phyloP scores from a whole-genome alignment of 345 rosid species.

The Salix brachista region DNA sequence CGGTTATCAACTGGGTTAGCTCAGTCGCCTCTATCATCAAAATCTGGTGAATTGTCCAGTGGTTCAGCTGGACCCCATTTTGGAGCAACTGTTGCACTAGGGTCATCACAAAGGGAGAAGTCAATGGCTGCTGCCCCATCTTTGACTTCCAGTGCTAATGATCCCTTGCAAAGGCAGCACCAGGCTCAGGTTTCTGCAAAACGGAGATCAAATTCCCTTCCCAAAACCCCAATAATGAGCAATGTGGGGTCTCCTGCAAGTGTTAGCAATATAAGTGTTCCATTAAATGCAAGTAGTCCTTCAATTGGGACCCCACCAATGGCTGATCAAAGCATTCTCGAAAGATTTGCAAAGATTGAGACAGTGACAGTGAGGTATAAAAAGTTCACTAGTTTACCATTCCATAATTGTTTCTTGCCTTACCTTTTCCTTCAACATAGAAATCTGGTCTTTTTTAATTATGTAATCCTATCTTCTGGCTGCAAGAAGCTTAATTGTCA shows the following conservation, averaged over 20 bases:
- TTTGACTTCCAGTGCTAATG: constrained; percentile 75
- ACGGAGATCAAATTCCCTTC: constrained; percentile 72
- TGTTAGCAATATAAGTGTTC: constrained; percentile 63
- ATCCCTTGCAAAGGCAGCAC: constrained; percentile 65
- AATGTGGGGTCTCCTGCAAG: constrained; percentile 94
- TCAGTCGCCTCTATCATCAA: constrained; percentile 90
- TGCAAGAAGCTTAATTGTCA: not conserved
- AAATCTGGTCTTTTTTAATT: not conserved
- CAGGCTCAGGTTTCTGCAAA: constrained; percentile 60
- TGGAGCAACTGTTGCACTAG: constrained; percentile 51
- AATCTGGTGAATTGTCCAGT: constrained; percentile 93
- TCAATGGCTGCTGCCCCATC: constrained; percentile 55
- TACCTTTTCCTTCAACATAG: not conserved
- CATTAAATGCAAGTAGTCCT: constrained; percentile 72
- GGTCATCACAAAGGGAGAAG: constrained; percentile 74
- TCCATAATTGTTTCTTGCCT: not conserved
- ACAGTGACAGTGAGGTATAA: constrained; percentile 60
- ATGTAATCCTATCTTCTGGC: not conserved
- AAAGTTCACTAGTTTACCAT: constrained; percentile 3
- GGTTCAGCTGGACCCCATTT: constrained; percentile 79
- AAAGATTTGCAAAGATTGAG: constrained; percentile 81
- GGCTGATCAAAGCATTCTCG: constrained; percentile 65
- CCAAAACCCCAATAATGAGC: constrained; percentile 66
- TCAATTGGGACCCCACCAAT: constrained; percentile 65
- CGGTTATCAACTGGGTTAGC: constrained; percentile 72